Evolutionary conservation across 2,329 filamentous ascomycete genomes (phyloP).

Genomic region (Verticillium nonalfalfae): DNA sequence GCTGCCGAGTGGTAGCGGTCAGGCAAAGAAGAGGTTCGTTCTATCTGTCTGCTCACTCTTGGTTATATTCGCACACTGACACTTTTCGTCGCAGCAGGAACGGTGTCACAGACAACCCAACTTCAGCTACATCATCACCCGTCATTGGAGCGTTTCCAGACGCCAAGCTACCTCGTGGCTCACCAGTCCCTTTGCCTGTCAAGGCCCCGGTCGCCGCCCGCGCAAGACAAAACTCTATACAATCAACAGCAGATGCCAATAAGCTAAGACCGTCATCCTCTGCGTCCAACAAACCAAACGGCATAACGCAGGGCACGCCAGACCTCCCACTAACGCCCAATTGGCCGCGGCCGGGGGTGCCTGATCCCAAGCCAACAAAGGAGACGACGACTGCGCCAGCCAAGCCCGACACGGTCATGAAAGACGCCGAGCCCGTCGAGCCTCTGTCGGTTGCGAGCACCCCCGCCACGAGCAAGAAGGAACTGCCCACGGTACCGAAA

Average conservation of each 20-base stretch:
- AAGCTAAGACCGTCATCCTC: conserved; percentile 52
- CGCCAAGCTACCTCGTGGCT: conserved; percentile 43
- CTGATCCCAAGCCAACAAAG: conserved; percentile 20
- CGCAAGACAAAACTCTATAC: conserved; percentile 68
- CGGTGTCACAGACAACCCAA: conserved; percentile 49
- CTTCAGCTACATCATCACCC: conserved; percentile 70
- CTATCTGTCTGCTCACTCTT: background rate
- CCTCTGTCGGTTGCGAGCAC: conserved; percentile 17
- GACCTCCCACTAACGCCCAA: conserved; percentile 22
- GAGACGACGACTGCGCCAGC: conserved; percentile 13
- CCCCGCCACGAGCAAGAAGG: conserved; percentile 32
- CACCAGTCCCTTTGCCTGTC: conserved; percentile 47
- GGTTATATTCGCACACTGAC: conserved; percentile 7
- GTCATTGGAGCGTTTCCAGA: conserved; percentile 65
- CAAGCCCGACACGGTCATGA: conserved; percentile 12
- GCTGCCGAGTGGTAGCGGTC: conserved; percentile 57
- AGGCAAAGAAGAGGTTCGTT: conserved; percentile 71
- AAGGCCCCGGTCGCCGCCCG: conserved; percentile 53
- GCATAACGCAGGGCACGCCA: conserved; percentile 30
- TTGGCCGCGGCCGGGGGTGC: conserved; percentile 13
- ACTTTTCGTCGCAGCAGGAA: conserved; percentile 21
- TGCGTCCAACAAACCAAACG: conserved; percentile 56
- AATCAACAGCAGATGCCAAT: conserved; percentile 48
- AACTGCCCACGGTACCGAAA: conserved; percentile 22
- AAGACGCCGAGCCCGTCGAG: conserved; percentile 16